Base-by-base conservation (phyloP, 805 yeast species). In the Kodamaea leandrae region DNA sequence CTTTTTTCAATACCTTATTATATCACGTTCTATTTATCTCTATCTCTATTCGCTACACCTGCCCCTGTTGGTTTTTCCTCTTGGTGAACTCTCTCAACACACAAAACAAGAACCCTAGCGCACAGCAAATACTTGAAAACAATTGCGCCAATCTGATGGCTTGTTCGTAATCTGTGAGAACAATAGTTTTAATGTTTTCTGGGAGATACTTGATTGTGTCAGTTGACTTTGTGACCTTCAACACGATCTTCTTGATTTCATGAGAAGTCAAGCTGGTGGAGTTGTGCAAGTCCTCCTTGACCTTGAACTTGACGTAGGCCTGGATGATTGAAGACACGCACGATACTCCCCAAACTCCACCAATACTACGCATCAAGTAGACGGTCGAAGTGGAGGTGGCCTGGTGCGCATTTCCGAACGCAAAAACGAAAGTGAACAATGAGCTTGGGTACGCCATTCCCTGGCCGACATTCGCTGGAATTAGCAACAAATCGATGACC, bases 281-380 rank as follows among this genome's bases (percentile, higher is more conserved):
- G 0, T 41, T 45, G 2, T 36, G 34, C 25, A 57, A 48, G 40
- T 54, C 54, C 8, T 28, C 25, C 6, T 41, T 37, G 4, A 55
- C 51, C 16, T 27, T 38, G 17, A 27, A 14, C 19, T 44, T 44
- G 27, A 54, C 44, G 29, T 43, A 39, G 6, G 43, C 43, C 43
- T 53, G 60, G 32, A 51, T 47, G 8, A 56, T 46, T 2, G 53
- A 50, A 6, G 58, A 46, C 9, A 55, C 52, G 13, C 36, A 25
- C n/a, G 41, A 57, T 16, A 65, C 70, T 6, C 72, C 72, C 66
- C 69, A 66, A 1, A 66, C 69, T 3, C 68, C 65, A 6, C 72
- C 72, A 24, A 66, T 53, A 43, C 68, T 64, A 45, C 72, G 52
- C 53, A 63, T 55, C 24, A 66, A 51, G 41, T 64, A 64, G 4